Percentiles rank a stretch among this genome's conserved stretches.
phyloP scores from a whole-genome alignment of 805 yeast species.

The Candida ficus region DNA sequence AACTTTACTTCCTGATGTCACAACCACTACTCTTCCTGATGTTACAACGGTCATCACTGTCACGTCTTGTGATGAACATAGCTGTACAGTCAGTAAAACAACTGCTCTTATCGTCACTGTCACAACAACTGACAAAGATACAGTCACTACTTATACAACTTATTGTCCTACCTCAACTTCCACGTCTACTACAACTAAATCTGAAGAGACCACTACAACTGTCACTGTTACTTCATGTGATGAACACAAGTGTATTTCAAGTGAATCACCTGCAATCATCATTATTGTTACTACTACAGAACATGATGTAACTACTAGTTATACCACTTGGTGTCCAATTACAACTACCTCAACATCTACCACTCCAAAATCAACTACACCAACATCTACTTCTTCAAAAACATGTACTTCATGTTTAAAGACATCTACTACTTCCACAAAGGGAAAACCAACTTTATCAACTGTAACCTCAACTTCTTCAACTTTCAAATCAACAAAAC shows the following conservation, averaged over 20 bases:
- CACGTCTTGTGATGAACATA: no score
- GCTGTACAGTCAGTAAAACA: no score
- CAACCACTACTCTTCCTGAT: no score
- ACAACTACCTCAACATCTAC: background rate
- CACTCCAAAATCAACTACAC: no score
- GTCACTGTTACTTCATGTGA: constrained; percentile 10
- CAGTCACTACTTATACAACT: constrained; percentile 24
- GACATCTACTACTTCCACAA: no score
- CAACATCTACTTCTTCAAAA: no score
- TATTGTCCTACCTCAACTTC: constrained; percentile 28
- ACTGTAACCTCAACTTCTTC: no score
- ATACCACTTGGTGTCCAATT: background rate
- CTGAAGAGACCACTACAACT: background rate
- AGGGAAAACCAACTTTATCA: no score
- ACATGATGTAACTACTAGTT: background rate
- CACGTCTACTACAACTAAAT: background rate
- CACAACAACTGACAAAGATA: constrained; percentile 23
- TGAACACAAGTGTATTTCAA: background rate
- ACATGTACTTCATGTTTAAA: no score
- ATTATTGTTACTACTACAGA: constrained; percentile 1
- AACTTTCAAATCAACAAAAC: no score
- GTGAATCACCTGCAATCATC: background rate
- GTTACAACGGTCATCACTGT: no score
- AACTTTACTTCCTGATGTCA: background rate
- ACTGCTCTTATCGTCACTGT: constrained; percentile 22